A percentile compares a stretch with the other conserved stretches of the same genome.
Conservation (phyloP, 768 basidiomycete species). For the Xanthoconium purpureum region DNA sequence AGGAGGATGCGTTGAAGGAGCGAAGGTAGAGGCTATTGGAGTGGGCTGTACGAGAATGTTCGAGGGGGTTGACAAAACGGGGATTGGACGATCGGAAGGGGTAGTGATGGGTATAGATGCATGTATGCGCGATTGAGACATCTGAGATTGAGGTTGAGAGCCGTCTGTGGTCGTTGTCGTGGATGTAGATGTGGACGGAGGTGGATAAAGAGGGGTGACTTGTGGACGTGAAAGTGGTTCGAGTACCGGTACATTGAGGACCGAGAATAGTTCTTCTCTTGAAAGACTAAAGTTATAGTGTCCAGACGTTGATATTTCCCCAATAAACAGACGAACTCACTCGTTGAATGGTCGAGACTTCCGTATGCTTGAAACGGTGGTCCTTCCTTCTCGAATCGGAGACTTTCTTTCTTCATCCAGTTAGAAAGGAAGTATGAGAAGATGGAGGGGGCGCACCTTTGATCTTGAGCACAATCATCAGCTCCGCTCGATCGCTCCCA, state of each 20-base stretch:
- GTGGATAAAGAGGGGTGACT: conserved; percentile 55
- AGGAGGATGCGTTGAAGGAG: background rate
- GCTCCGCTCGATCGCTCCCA: conserved; percentile 66
- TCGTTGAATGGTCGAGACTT: conserved; percentile 72
- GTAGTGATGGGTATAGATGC: conserved; percentile 30
- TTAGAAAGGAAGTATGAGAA: background rate
- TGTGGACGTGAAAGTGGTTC: conserved; percentile 54
- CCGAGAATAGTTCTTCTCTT: conserved; percentile 80
- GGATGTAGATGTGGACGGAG: conserved; percentile 26
- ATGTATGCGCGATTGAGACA: conserved; percentile 11
- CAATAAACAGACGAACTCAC: conserved; percentile 38
- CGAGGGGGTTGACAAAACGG: conserved; percentile 15
- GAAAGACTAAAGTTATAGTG: background rate
- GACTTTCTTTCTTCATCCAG: conserved; percentile 72
- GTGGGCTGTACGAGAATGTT: background rate
- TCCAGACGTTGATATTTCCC: background rate
- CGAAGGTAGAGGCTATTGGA: background rate
- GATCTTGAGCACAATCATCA: conserved; percentile 70
- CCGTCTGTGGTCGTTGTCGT: background rate
- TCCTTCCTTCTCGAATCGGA: conserved; percentile 74
- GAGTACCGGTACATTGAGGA: conserved; percentile 61
- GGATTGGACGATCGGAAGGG: conserved; percentile 18
- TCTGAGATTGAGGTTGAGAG: background rate
- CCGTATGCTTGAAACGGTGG: conserved; percentile 70
- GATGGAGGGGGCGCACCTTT: conserved; percentile 47